Evolutionary conservation across 2,329 filamentous ascomycete genomes (phyloP).

Genomic region (Fusarium globosum): DNA sequence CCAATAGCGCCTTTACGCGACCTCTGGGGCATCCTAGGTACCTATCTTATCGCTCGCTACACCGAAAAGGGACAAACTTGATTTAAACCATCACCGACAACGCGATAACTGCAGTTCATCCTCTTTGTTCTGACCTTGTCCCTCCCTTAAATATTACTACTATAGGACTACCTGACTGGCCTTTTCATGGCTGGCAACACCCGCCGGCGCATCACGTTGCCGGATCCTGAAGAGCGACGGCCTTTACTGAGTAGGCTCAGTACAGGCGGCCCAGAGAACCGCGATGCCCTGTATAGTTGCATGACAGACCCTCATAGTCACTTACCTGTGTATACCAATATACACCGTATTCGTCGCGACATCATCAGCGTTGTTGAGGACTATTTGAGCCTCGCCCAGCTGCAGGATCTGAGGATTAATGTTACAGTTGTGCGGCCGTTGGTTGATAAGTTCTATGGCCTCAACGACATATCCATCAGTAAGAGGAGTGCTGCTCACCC

Average conservation of each 20-base stretch:
- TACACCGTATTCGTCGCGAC: constrained; percentile 76
- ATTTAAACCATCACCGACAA: constrained; percentile 16
- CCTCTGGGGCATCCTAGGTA: background rate
- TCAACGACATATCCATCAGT: constrained; percentile 83
- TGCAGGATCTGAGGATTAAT: constrained; percentile 85
- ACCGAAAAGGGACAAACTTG: constrained; percentile 27
- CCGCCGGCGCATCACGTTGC: constrained; percentile 48
- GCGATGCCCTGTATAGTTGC: constrained; percentile 62
- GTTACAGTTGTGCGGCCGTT: constrained; percentile 81
- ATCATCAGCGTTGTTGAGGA: constrained; percentile 72
- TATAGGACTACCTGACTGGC: background rate
- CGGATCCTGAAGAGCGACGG: constrained; percentile 49
- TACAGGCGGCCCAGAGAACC: constrained; percentile 43
- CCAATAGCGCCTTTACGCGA: constrained; percentile 2
- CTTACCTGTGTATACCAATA: constrained; percentile 80
- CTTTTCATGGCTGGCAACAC: constrained; percentile 39
- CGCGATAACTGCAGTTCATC: constrained; percentile 17
- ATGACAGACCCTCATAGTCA: constrained; percentile 68
- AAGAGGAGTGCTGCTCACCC: constrained; percentile 40
- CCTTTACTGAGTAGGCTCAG: constrained; percentile 51
- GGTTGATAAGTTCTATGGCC: constrained; percentile 84
- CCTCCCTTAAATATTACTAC: background rate
- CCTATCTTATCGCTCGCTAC: constrained; percentile 29
- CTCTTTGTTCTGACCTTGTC: background rate
- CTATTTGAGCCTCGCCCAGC: constrained; percentile 76